These are phyloP conservation scores for Dioszegia aurantiaca DNA, from an alignment of 768 basidiomycete genomes.

Conservation along the genomic window DNA sequence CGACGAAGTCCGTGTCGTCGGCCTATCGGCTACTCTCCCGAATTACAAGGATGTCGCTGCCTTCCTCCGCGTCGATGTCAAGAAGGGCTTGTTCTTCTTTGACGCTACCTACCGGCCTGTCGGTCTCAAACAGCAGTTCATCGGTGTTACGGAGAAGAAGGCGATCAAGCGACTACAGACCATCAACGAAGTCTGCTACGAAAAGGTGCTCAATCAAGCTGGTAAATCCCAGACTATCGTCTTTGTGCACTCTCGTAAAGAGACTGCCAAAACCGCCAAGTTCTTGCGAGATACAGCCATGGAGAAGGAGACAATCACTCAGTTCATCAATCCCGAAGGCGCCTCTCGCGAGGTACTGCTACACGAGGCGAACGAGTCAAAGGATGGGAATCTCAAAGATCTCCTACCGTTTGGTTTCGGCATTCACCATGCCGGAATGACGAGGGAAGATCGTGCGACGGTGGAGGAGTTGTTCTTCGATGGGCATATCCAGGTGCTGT, in stretches of 20 bases:
- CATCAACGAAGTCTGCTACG: constrained; percentile 98
- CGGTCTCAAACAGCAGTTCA: constrained; percentile 91
- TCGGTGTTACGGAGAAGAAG: constrained; percentile 98
- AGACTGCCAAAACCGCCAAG: constrained; percentile 93
- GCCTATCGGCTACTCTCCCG: constrained; percentile 93
- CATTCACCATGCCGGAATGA: constrained; percentile 97
- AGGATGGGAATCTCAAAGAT: constrained; percentile 78
- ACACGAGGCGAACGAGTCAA: constrained; percentile 76
- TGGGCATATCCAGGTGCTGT: constrained; percentile 86
- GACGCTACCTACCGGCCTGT: constrained; percentile 92
- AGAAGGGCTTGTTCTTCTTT: constrained; percentile 93
- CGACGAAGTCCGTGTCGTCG: constrained; percentile 89
- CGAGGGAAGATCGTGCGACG: constrained; percentile 78
- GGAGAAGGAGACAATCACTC: constrained; percentile 92
- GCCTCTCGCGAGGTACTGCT: constrained; percentile 86
- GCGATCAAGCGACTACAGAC: constrained; percentile 97
- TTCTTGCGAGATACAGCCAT: constrained; percentile 92
- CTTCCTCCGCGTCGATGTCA: constrained; percentile 89
- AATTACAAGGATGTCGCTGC: constrained; percentile 97
- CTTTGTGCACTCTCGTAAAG: constrained; percentile 97
- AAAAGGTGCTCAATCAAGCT: constrained; percentile 89
- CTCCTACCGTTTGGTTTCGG: constrained; percentile 94
- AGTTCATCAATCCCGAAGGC: constrained; percentile 90
- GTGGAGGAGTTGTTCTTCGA: constrained; percentile 94
- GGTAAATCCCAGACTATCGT: constrained; percentile 73